Percentiles rank a stretch among this genome's conserved stretches.
Conservation (phyloP, 2,329 filamentous ascomycete species). For the Aspergillus sp. region DNA sequence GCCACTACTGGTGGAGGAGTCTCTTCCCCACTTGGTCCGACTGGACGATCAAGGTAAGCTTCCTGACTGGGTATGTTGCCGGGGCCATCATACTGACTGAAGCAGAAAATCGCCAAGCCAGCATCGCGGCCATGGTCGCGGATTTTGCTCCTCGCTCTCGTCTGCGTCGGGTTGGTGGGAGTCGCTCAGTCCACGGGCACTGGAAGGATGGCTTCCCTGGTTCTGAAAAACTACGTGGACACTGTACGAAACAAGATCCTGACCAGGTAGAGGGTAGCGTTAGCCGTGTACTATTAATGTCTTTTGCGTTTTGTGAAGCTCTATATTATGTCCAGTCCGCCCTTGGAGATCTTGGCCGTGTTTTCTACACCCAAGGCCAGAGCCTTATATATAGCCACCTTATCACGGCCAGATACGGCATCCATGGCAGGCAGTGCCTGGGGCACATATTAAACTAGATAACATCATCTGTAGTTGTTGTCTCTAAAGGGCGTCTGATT, state of each 20-base stretch:
- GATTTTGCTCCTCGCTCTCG: neutral
- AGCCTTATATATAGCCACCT: no score
- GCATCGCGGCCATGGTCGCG: neutral
- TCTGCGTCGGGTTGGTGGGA: neutral
- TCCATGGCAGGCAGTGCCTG: no score
- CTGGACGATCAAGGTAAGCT: constrained; percentile 23
- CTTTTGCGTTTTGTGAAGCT: no score
- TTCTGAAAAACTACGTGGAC: neutral
- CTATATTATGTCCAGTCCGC: no score
- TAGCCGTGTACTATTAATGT: no score
- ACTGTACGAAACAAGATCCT: neutral
- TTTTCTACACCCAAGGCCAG: no score
- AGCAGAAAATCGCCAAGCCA: neutral
- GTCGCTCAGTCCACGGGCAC: neutral
- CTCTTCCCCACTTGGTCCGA: constrained; percentile 34
- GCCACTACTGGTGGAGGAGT: constrained; percentile 33
- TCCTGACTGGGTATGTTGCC: neutral
- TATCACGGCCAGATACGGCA: no score
- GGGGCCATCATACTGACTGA: neutral
- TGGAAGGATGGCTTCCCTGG: no score
- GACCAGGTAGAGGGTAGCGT: neutral
- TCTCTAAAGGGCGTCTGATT: no score
- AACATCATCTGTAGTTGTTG: no score
- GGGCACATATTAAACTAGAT: no score
- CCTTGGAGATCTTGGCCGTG: no score